A percentile compares a stretch with the other conserved stretches of the same genome.
Conservation (phyloP, 1,284 basidiomycete genomes). For the Phlebopus sp. region DNA sequence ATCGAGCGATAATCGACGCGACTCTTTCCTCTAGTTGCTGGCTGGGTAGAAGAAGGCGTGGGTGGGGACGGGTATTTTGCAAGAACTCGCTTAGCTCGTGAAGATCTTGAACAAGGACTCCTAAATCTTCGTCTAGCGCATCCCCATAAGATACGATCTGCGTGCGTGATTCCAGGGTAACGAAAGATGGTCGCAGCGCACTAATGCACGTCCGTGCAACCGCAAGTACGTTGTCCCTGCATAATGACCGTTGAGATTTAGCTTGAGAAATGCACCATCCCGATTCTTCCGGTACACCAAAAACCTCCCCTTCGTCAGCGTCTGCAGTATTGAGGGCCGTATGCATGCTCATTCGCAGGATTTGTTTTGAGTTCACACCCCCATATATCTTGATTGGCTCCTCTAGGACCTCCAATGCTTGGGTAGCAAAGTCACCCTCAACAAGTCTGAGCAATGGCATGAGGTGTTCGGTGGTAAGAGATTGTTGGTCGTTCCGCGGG, state of each 20-base stretch:
- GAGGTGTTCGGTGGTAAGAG: conserved; percentile 80
- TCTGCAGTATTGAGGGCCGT: conserved; percentile 42
- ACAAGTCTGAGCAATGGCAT: conserved; percentile 88
- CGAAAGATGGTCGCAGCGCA: conserved; percentile 68
- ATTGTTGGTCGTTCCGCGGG: conserved; percentile 69
- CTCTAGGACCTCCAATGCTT: conserved; percentile 90
- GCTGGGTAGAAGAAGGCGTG: conserved; percentile 42
- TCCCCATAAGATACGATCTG: conserved; percentile 32
- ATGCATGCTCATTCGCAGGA: conserved; percentile 86
- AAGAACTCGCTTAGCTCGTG: conserved; percentile 88
- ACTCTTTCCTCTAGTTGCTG: conserved; percentile 71
- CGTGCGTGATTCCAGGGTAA: conserved; percentile 65
- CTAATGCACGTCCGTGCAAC: conserved; percentile 83
- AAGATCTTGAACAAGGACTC: conserved; percentile 81
- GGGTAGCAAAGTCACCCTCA: conserved; percentile 79
- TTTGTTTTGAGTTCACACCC: conserved; percentile 76
- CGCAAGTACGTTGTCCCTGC: conserved; percentile 75
- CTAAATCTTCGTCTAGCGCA: conserved; percentile 63
- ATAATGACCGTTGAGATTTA: conserved; percentile 57
- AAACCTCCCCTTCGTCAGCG: conserved; percentile 64
- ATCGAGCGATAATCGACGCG: conserved; percentile 76
- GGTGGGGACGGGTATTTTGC: conserved; percentile 46
- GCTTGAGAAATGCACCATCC: conserved; percentile 84
- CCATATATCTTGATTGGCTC: conserved; percentile 80
- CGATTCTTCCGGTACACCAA: conserved; percentile 76